Percentiles rank a stretch among this genome's conserved stretches.
These are phyloP conservation scores for Blechomonas ayalai DNA, from an alignment of 208 protist species.

Conservation along the genomic window DNA sequence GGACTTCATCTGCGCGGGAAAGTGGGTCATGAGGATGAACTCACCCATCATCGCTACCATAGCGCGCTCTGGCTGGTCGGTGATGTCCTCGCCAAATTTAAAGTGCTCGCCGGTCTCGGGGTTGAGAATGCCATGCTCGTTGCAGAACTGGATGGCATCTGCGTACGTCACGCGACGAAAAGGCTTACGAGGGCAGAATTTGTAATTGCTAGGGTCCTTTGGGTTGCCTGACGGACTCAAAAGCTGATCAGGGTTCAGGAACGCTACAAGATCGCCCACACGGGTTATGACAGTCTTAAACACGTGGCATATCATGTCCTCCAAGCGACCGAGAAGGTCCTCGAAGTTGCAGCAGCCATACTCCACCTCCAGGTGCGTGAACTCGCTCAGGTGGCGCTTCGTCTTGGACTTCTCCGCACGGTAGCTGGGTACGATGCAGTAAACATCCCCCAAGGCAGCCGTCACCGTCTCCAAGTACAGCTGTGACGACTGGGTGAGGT, in stretches of 20 bases:
- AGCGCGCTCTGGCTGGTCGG: slow-evolving; percentile 95
- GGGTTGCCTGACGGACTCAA: slow-evolving; percentile 50
- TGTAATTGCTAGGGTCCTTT: slow-evolving; percentile 70
- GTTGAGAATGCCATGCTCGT: slow-evolving; percentile 93
- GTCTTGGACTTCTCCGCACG: slow-evolving; percentile 98
- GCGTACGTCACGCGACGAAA: slow-evolving; percentile 95
- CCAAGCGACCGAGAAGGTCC: slow-evolving; percentile 89
- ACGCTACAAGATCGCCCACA: slow-evolving; percentile 67
- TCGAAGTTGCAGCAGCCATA: slow-evolving; percentile 96
- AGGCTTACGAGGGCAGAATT: slow-evolving; percentile 90
- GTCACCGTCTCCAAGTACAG: slow-evolving; percentile 98
- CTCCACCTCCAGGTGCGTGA: slow-evolving; percentile 98
- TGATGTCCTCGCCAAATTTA: slow-evolving; percentile 96
- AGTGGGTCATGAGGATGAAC: slow-evolving; percentile 96
- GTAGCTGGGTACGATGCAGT: slow-evolving; percentile 95
- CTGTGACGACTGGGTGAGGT: slow-evolving; percentile 98
- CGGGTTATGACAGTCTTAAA: slow-evolving; percentile 73
- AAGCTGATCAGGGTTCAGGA: slow-evolving; percentile 89
- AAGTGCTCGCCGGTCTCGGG: slow-evolving; percentile 85
- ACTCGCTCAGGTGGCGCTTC: slow-evolving; percentile 97
- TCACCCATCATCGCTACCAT: slow-evolving; percentile 97
- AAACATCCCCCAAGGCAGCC: slow-evolving; percentile 94
- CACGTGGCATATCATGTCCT: slow-evolving; percentile 93
- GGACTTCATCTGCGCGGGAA: slow-evolving; percentile 97
- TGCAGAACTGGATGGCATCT: slow-evolving; percentile 96